Base-by-base conservation (phyloP, 495 filamentous ascomycete genomes). In the Aspergillus avenaceus region DNA sequence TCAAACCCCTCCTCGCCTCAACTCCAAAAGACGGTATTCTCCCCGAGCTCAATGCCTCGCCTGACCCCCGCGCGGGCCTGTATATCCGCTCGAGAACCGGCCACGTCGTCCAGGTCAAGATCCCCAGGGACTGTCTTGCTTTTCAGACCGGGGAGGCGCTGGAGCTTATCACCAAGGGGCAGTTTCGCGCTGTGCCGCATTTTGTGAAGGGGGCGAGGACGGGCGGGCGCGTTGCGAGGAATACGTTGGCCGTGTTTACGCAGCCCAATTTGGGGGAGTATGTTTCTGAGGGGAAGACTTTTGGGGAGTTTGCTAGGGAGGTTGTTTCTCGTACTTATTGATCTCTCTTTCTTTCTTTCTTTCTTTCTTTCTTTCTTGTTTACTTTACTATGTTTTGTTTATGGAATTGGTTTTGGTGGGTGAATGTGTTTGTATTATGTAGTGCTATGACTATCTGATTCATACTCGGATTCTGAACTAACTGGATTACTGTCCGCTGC, bases 101-200 rank as follows among this genome's bases (percentile, higher is more conserved):
- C 4, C 64, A 82, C 19, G 81, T 86, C 12, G 85, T 88, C 19
- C 91, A 96, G 64, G 88, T 97, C 54, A 84, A 83, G 54, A 97
- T 98, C 46, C 93, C 93, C 1, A 75, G 80, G 25, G 89, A 95
- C 58, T 92, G 89, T 66, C 82, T 98, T 27, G 93, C 88, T 0
- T 98, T 98, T 59, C 93, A 98, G 76, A 98, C 93, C 0, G 93
- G 93, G 0, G 90, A 97, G 64, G 85, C 93, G 1, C 69, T 98
- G 45, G 84, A 97, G 71, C 69, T 87, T 12, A 96, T 98, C 61
- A 97, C 93, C 2, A 67, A 74, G 27, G 95, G 95, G 5, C 84
- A 80, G 61, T 95, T 98, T 70, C 86, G 85, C 62, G 95, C 93
- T 1, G 93, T 98, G 46, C 93, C 93, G 62, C 93, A 98, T 76